Evolutionary conservation across 75 land plant genomes (phyloP), one percentile per base, ranked within the genome.

Genomic region (Selaginella tamariscina): DNA sequence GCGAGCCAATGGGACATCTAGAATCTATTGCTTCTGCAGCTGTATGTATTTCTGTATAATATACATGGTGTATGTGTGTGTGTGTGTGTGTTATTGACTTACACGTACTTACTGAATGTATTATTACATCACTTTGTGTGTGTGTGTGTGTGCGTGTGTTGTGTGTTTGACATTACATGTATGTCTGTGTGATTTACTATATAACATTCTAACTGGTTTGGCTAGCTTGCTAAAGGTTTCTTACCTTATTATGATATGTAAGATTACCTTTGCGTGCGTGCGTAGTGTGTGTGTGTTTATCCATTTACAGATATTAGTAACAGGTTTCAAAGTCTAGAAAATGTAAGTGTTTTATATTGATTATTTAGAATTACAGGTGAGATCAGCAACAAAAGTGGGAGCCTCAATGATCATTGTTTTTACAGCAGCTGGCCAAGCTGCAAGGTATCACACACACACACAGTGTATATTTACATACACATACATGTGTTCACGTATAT

Each of bases 11-110:
- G 99, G 78, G 79, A 28, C 97, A 95, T 75, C 77, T 95, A 75
- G 99, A 95, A 66, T 87, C 99, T 27, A 91, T 95, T 67, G 97
- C 99, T 55, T 95, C 99, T 18, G 87, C 99, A 33, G 99, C 97
- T 73, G 97, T 91, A 88, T 30, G 62, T 64, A 39, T n/a, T n/a
- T 63, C 2, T 13, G 64, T 60, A 23, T 60, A 60, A 60, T 18
- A 15, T 60, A 9, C 11, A 9, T 23, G 13, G 20, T 49, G 18
- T 13, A 49, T 13, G 20, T 49, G 13, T 49, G 18, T 13, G 20
- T 49, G 13, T 49, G 13, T 20, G 20, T 49, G 54, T 13, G 54
- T 20, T 49, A n/a, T n/a, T n/a, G n/a, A n/a, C n/a, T n/a, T n/a
- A n/a, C n/a, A n/a, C n/a, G n/a, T n/a, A n/a, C n/a, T n/a, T n/a